Conservation (phyloP, 495 filamentous ascomycete genomes). For the Daldinia concentrica region DNA sequence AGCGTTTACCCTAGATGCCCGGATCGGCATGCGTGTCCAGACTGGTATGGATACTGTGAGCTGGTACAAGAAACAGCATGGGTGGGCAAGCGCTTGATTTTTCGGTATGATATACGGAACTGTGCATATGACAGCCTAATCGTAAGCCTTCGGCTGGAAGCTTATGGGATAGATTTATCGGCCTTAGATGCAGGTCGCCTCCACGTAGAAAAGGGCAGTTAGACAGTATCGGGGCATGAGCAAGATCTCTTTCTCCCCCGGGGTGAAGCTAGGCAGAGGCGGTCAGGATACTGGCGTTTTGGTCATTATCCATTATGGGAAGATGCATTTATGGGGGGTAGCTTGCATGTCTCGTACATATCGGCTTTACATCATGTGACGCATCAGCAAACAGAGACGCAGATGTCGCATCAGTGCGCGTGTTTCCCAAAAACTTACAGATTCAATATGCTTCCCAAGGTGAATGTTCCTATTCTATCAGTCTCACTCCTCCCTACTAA, state of each 20-base stretch:
- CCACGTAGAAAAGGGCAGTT: background rate
- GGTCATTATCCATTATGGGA: background rate
- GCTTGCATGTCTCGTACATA: background rate
- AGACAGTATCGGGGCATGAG: background rate
- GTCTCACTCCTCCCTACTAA: too few species aligned
- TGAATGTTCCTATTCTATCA: too few species aligned
- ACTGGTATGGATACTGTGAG: slow-evolving; percentile 80
- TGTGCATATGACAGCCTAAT: slow-evolving; percentile 9
- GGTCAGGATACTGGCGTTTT: slow-evolving; percentile 5
- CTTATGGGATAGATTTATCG: slow-evolving; percentile 20
- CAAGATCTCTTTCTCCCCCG: background rate
- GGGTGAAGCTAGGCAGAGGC: background rate
- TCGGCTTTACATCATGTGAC: background rate
- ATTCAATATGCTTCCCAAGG: too few species aligned
- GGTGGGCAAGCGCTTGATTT: slow-evolving; percentile 43
- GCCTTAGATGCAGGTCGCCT: background rate
- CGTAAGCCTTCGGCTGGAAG: background rate
- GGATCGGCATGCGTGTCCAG: slow-evolving; percentile 85
- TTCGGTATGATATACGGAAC: slow-evolving; percentile 3
- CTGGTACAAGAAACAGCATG: slow-evolving; percentile 65
- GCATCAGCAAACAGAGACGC: background rate
- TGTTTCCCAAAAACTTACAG: too few species aligned
- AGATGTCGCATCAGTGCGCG: too few species aligned
- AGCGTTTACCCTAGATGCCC: slow-evolving; percentile 82
- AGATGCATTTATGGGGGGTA: background rate